Evolutionary conservation across 2,329 filamentous ascomycete species (phyloP).

Genomic region (Rhynchosporium secalis): DNA sequence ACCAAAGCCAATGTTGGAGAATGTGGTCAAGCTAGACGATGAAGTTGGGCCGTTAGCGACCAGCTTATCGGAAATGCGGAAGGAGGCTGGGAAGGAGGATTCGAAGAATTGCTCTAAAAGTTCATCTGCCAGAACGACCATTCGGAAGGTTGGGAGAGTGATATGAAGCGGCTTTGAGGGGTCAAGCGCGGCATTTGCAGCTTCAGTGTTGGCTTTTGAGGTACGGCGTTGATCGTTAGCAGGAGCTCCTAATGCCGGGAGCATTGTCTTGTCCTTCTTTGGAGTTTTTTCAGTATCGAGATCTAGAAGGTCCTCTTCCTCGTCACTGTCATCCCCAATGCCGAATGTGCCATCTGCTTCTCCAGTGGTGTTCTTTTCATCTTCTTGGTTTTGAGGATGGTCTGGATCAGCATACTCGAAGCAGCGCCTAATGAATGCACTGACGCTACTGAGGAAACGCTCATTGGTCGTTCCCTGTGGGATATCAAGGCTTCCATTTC

Average conservation of each 20-base stretch:
- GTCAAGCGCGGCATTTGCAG: slow-evolving; percentile 87
- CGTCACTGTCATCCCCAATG: slow-evolving; percentile 72
- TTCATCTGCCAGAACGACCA: slow-evolving; percentile 97
- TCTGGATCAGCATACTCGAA: slow-evolving; percentile 98
- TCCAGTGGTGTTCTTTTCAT: slow-evolving; percentile 42
- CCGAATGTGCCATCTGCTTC: slow-evolving; percentile 59
- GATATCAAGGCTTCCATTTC: slow-evolving; percentile 38
- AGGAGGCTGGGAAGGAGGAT: slow-evolving; percentile 88
- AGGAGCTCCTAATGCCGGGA: slow-evolving; percentile 21
- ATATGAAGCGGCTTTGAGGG: slow-evolving; percentile 93
- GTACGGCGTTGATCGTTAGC: slow-evolving; percentile 41
- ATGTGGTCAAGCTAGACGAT: slow-evolving; percentile 78
- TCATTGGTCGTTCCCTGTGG: slow-evolving; percentile 71
- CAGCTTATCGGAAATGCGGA: slow-evolving; percentile 75
- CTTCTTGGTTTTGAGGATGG: slow-evolving; percentile 61
- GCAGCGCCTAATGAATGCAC: slow-evolving; percentile 91
- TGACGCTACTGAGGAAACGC: slow-evolving; percentile 87
- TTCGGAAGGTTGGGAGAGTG: slow-evolving; percentile 94
- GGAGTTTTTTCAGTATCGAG: slow-evolving; percentile 50
- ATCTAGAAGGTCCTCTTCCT: slow-evolving; percentile 60
- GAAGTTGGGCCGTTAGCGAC: slow-evolving; percentile 45
- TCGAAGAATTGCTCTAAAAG: slow-evolving; percentile 97
- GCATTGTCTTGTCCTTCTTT: slow-evolving; percentile 40
- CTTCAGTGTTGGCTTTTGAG: slow-evolving; percentile 68
- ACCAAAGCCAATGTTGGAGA: slow-evolving; percentile 68